A percentile compares a stretch with the other conserved stretches of the same genome.
Conservation (phyloP, 139 green algal species). For the Astrephomene gubernaculifera region DNA sequence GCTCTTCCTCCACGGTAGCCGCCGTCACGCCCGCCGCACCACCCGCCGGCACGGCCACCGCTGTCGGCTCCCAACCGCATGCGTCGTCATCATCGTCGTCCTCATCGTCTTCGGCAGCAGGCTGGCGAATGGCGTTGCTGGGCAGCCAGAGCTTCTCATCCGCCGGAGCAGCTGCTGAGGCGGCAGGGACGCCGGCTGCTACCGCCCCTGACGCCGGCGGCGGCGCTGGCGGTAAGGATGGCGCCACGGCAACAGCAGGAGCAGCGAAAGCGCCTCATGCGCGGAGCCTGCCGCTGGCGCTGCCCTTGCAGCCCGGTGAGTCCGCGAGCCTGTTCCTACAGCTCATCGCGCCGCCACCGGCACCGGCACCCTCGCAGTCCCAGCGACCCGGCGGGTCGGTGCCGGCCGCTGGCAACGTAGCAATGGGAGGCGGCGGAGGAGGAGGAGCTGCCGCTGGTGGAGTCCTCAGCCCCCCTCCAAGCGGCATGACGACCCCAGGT, state of each 20-base stretch:
- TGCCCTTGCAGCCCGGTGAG: slow-evolving; percentile 51
- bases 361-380: too few species aligned
- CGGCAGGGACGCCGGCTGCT: not conserved
- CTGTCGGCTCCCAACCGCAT: too few species aligned
- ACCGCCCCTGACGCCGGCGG: not conserved
- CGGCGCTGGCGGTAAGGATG: not conserved
- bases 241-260: too few species aligned
- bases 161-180: not conserved
- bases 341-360: slow-evolving; percentile 42
- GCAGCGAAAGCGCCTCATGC: not conserved
- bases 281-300: slow-evolving; percentile 38
- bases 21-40: not conserved
- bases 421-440: not conserved
- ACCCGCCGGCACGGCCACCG: too few species aligned
- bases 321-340: slow-evolving; percentile 44
- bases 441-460: not conserved
- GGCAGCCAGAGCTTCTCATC: not conserved
- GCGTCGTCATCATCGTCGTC: not conserved
- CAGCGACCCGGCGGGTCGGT: not conserved
- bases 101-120: not conserved
- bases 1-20: not conserved
- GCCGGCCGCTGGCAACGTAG: not conserved
- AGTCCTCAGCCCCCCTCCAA: not conserved
- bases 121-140: slow-evolving; percentile 42
- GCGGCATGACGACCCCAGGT: slow-evolving; percentile 14